Conservation (phyloP, 352 stramenopile species). For the Phytophthora quininea region DNA sequence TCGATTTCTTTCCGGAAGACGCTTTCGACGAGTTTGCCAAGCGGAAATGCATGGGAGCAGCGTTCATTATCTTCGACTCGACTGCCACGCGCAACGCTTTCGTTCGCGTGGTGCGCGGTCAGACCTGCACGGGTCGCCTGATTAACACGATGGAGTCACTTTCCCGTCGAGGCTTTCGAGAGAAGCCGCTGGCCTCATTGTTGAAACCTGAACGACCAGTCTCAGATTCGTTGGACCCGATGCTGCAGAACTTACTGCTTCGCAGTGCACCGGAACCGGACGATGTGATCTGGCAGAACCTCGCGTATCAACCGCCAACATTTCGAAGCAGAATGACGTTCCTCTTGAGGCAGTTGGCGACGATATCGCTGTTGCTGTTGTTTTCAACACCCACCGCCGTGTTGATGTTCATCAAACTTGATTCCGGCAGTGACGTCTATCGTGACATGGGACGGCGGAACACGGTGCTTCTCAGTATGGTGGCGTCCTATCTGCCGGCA, state of each 20-base stretch:
- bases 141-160: constrained; percentile 44
- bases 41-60: constrained; percentile 61
- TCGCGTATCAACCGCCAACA: constrained; percentile 64
- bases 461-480: constrained; percentile 59
- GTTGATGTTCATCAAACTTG: constrained; percentile 84
- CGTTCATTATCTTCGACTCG: constrained; percentile 80
- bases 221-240: constrained; percentile 38
- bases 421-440: constrained; percentile 72
- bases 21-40: constrained; percentile 64
- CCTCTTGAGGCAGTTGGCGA: constrained; percentile 53
- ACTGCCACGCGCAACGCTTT: constrained; percentile 65
- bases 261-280: constrained; percentile 75
- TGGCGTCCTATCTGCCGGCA: constrained; percentile 76
- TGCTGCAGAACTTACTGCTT: constrained; percentile 58
- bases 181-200: constrained; percentile 19
- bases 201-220: constrained; percentile 18
- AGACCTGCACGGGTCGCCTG: constrained; percentile 44
- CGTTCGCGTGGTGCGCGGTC: constrained; percentile 50
- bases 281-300: constrained; percentile 80
- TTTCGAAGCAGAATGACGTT: constrained; percentile 42
- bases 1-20: constrained; percentile 78
- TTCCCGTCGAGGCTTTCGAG: constrained; percentile 25
- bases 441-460: constrained; percentile 45
- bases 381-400: constrained; percentile 82
- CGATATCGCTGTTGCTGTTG: constrained; percentile 60